Base-by-base conservation (phyloP, 164 flowering plant species). In the Magnolia officinalis region DNA sequence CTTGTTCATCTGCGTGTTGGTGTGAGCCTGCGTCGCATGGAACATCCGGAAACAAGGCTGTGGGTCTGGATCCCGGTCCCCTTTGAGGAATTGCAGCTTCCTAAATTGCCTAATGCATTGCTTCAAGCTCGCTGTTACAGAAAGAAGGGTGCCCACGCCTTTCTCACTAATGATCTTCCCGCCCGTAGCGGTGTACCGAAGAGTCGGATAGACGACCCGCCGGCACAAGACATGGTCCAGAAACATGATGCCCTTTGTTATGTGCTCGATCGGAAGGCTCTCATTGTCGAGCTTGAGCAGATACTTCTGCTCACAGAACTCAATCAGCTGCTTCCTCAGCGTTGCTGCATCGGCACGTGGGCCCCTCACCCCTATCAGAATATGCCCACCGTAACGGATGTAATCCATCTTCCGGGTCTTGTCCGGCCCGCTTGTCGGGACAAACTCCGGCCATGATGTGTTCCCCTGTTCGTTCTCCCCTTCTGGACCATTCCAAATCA, bases 41-140 rank as follows among this genome's bases (percentile, higher is more conserved):
- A 95, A 95, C 98, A 95, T 95, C 77, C 98, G 82, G 76, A 95
- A 93, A 85, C 99, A 95, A 69, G 99, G 99, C 74, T 95, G 99
- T 58, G 99, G 99, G 61, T 95, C 98, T 0, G 99, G 99, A 64
- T 95, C 99, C 68, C 96, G 81, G 78, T 95, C 99, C 63, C 99
- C 99, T 82, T 95, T 95, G 19, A 95, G 84, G 86, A 88, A 91
- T 50, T 68, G 86, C 84, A 95, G 77, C 84, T 93, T 95, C 76
- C 99, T 85, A 66, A 95, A 93, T 65, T 88, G 96, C 86, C 82
- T 95, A 50, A 95, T 91, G 84, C 99, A 93, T 72, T 93, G 98
- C 75, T 93, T 95, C 81, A 95, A 81, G 82, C 99, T 95, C 23
- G 99, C 98, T 1, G 99, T 93, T 31, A 95, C 97, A 0, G 97